phyloP scores from a whole-genome alignment of 345 rosid genomes.

The Eucalyptus erythrocorys region DNA sequence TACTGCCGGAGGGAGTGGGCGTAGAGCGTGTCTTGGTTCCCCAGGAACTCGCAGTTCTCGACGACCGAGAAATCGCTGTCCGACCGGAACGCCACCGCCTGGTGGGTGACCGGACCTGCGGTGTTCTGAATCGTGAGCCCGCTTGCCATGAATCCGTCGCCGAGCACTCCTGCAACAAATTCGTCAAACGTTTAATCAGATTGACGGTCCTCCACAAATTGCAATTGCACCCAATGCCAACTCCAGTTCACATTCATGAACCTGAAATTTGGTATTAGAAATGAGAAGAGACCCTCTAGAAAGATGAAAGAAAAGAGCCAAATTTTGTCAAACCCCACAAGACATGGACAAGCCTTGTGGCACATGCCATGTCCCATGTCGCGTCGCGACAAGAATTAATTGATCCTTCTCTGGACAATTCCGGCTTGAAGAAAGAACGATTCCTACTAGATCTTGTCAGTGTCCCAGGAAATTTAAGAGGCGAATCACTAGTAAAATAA shows the following conservation, averaged over 20 bases:
- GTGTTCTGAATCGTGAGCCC: conserved; percentile 34
- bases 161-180: conserved; percentile 17
- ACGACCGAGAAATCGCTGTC: conserved; percentile 24
- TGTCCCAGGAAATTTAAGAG: not conserved
- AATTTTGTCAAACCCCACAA: no score
- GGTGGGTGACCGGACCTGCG: conserved; percentile 31
- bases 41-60: conserved; percentile 28
- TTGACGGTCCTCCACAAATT: not conserved
- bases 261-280: no score
- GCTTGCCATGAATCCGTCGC: conserved; percentile 46
- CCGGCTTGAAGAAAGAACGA: not conserved
- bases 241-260: no score
- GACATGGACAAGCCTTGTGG: no score
- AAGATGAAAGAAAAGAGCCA: no score
- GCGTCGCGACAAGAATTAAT: not conserved
- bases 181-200: not conserved
- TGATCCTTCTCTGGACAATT: not conserved
- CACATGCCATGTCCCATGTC: not conserved
- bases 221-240: not conserved
- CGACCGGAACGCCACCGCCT: conserved; percentile 33
- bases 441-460: not conserved
- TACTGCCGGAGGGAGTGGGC: conserved; percentile 35
- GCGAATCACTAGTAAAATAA: not conserved
- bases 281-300: no score
- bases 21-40: conserved; percentile 36